Evolutionary conservation across 345 rosid genomes (phyloP), one percentile per base, ranked within the genome.

Genomic region (Barbarea vulgaris): DNA sequence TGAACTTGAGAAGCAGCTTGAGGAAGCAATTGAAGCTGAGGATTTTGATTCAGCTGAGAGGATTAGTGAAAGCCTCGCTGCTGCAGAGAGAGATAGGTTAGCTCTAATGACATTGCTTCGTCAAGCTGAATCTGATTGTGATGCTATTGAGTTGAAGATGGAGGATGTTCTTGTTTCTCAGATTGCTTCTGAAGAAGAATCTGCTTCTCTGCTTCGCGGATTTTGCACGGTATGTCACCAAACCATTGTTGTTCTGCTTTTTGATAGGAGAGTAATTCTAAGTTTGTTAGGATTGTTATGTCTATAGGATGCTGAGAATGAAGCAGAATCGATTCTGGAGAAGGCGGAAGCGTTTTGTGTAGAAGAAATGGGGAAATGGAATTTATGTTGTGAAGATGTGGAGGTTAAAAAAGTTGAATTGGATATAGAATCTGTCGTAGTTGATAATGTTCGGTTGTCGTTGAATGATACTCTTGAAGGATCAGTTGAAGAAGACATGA

Each of bases 21-120:
- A 90, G 69, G 90, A 86, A 18, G 96, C 93, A 7, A 88, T 93
- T 51, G 98, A 93, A 66, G 79, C 93, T 0, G 98, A 93, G 80
- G 96, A 93, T 80, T 93, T 93, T 27, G 96, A 89, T 61, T 83
- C 81, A 7, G 98, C 95, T 3, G 89, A 93, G 78, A 85, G 77
- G 72, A 82, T 93, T 74, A 93, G 96, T 54, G 88, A 93, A 56
- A 77, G 83, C 73, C 85, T 93, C 34, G 93, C 88, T 5, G 70
- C 78, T 48, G 79, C 84, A 21, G 98, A 88, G 41, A 81, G 78
- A 55, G 81, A 81, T 52, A 87, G 73, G 76, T 86, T 72, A 19
- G 70, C 85, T 72, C 82, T 89, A 11, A 74, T 82, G 57, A 17
- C 67, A 69, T 75, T 83, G 59, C 86, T 89, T 17, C 86, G 85